phyloP scores from a whole-genome alignment of 805 yeast species.

The Candida namnaoensis region DNA sequence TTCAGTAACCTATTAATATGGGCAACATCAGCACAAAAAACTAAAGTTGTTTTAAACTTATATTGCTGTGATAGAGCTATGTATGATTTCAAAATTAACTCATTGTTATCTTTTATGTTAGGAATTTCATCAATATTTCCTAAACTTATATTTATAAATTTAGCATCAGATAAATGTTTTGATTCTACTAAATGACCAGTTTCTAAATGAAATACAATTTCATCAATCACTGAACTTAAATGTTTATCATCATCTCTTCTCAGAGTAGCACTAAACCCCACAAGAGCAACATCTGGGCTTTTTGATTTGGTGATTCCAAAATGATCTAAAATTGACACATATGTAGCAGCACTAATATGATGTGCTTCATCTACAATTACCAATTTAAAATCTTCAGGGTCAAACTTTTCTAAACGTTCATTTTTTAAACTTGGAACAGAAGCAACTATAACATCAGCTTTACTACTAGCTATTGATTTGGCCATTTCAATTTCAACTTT shows the following conservation, averaged over 20 bases:
- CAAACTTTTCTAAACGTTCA: slow-evolving; percentile 40
- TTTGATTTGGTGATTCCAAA: slow-evolving; percentile 35
- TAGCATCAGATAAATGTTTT: slow-evolving; percentile 63
- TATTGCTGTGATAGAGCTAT: slow-evolving; percentile 30
- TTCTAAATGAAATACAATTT: slow-evolving; percentile 62
- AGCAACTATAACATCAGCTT: slow-evolving; percentile 63
- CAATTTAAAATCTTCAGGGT: slow-evolving; percentile 56
- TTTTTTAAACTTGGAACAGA: slow-evolving; percentile 59
- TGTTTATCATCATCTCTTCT: slow-evolving; percentile 65
- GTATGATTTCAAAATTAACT: slow-evolving; percentile 46
- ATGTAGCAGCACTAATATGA: slow-evolving; percentile 73
- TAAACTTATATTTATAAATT: slow-evolving; percentile 45
- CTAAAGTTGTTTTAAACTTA: slow-evolving; percentile 48
- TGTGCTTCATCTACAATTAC: slow-evolving; percentile 89
- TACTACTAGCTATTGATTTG: slow-evolving; percentile 25
- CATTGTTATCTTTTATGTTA: slow-evolving; percentile 45
- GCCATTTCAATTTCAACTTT: slow-evolving; percentile 69
- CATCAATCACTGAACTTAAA: slow-evolving; percentile 53
- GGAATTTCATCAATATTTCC: slow-evolving; percentile 25
- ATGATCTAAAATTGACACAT: slow-evolving; percentile 46
- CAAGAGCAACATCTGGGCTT: slow-evolving; percentile 36
- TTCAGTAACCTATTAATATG: slow-evolving; percentile 53
- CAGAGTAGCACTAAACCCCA: slow-evolving; percentile 88
- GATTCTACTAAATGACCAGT: slow-evolving; percentile 58
- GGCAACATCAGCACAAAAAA: slow-evolving; percentile 68